Percentiles rank a stretch among this genome's conserved stretches.
Conservation (phyloP, 2,329 filamentous ascomycete genomes). For the Cercospora sojina region DNA sequence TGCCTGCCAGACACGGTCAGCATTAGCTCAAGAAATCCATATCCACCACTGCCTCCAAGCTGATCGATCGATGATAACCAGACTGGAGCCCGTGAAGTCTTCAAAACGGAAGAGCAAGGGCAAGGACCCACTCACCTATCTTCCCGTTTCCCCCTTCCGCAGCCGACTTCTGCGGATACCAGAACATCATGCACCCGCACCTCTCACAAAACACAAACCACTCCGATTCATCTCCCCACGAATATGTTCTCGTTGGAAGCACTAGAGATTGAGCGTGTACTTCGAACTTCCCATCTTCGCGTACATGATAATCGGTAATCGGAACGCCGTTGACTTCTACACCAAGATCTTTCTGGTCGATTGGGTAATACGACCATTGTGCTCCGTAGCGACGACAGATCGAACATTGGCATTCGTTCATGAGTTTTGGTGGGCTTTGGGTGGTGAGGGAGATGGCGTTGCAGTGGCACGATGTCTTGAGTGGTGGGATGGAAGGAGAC, state of each 20-base stretch:
- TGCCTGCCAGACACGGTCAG: not conserved
- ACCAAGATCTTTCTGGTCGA: not conserved
- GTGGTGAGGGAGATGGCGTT: conserved; percentile 30
- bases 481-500: not conserved
- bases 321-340: not conserved
- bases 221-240: not conserved
- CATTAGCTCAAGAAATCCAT: not conserved
- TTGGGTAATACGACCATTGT: conserved; percentile 32
- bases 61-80: too few species aligned
- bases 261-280: not conserved
- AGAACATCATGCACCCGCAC: conserved; percentile 12
- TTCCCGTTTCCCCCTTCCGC: not conserved
- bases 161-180: not conserved
- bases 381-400: conserved; percentile 35
- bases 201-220: conserved; percentile 12
- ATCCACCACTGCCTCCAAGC: too few species aligned
- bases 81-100: too few species aligned
- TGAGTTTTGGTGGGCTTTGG: conserved; percentile 20
- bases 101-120: too few species aligned
- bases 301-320: not conserved
- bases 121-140: conserved; percentile 3
- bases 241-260: not conserved
- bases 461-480: conserved; percentile 30
- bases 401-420: conserved; percentile 34
- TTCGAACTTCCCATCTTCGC: not conserved